Conservation (phyloP, 495 filamentous ascomycete species). For the Daldinia vernicosa region DNA sequence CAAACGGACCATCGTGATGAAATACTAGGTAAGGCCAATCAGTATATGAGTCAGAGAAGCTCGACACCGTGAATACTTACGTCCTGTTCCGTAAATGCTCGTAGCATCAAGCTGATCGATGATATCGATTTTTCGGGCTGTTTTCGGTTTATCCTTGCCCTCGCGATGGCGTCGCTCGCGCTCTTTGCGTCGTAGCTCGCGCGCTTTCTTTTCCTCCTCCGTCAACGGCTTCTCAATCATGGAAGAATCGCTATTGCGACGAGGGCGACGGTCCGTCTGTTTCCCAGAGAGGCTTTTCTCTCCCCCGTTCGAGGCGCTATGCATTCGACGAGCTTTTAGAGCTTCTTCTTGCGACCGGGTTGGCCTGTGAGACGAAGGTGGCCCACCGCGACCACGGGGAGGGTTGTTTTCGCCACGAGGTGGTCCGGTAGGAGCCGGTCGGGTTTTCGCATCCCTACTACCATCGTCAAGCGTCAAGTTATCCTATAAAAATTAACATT, state of each 20-base stretch:
- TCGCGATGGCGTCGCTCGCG: conserved; percentile 71
- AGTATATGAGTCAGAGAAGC: conserved; percentile 1
- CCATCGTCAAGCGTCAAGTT: conserved; percentile 61
- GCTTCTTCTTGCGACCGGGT: conserved; percentile 70
- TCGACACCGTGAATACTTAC: conserved; percentile 63
- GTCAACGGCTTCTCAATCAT: conserved; percentile 75
- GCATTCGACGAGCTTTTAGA: conserved; percentile 55
- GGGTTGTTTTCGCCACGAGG: conserved; percentile 63
- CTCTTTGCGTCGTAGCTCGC: conserved; percentile 76
- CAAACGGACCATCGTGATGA: conserved; percentile 98
- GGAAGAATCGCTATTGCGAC: conserved; percentile 96
- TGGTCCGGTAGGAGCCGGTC: conserved; percentile 45
- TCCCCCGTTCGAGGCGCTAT: conserved; percentile 47
- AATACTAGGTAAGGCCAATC: conserved; percentile 72
- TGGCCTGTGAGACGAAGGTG: conserved; percentile 63
- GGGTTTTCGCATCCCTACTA: conserved; percentile 37
- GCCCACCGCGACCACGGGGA: conserved; percentile 52
- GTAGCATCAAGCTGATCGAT: conserved; percentile 98
- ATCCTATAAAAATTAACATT: conserved; percentile 49
- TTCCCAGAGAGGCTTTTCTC: conserved; percentile 46
- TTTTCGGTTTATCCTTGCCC: conserved; percentile 63
- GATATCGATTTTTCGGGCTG: conserved; percentile 78
- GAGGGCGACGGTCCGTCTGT: conserved; percentile 62
- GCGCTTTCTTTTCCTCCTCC: conserved; percentile 78
- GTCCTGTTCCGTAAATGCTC: conserved; percentile 92